Percentiles rank a stretch among this genome's conserved stretches.
Conservation (phyloP, 2,329 filamentous ascomycete genomes). For the Remersonia thermophila region DNA sequence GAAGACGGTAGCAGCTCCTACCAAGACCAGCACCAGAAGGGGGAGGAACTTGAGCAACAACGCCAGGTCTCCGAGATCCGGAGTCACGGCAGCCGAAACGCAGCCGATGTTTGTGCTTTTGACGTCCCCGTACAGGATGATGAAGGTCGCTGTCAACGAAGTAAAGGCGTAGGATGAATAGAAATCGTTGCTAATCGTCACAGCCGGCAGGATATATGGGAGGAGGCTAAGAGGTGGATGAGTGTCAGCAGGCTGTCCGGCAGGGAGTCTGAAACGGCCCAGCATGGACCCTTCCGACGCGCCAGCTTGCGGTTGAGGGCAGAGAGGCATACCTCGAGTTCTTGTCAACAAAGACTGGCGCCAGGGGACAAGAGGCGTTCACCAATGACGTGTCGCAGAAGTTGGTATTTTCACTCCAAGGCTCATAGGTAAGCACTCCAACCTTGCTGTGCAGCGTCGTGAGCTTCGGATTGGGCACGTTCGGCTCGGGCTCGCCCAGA, state of each 20-base stretch:
- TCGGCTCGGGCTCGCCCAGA: slow-evolving; percentile 41
- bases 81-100: slow-evolving; percentile 70
- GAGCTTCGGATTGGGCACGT: slow-evolving; percentile 37
- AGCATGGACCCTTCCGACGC: no score
- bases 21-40: slow-evolving; percentile 62
- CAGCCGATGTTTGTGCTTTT: slow-evolving; percentile 58
- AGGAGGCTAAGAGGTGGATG: slow-evolving; percentile 2
- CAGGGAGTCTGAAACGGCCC: no score
- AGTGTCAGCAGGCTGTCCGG: slow-evolving; percentile 1
- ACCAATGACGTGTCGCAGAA: slow-evolving; percentile 55
- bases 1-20: slow-evolving; percentile 70
- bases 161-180: slow-evolving; percentile 75
- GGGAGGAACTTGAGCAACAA: slow-evolving; percentile 65
- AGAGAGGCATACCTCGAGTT: slow-evolving; percentile 28
- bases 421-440: slow-evolving; percentile 65
- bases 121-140: slow-evolving; percentile 62
- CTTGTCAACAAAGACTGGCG: slow-evolving; percentile 50
- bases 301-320: no score
- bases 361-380: slow-evolving; percentile 61
- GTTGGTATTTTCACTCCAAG: slow-evolving; percentile 40
- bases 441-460: slow-evolving; percentile 64
- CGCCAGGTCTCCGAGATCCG: slow-evolving; percentile 61
- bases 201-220: slow-evolving; percentile 49
- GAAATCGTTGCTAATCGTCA: slow-evolving; percentile 64
- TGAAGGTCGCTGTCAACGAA: slow-evolving; percentile 62